Conservation (phyloP, 1,284 basidiomycete species). For the Leccinum fallax region DNA sequence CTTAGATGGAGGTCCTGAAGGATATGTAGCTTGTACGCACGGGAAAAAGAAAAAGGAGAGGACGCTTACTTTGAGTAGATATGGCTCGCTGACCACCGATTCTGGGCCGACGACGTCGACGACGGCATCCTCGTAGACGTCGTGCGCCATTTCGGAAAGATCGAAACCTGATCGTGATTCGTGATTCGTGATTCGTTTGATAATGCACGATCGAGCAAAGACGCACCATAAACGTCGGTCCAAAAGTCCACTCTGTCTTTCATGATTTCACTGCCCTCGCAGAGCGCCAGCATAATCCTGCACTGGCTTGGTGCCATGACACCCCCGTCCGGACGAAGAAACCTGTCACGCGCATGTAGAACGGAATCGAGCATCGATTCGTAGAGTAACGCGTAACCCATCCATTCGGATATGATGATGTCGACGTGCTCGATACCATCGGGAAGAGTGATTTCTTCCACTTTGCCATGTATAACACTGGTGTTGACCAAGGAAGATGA, state of each 20-base stretch:
- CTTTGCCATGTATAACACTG: constrained; percentile 84
- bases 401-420: constrained; percentile 97
- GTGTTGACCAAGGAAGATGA: constrained; percentile 4
- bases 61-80: constrained; percentile 61
- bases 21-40: not conserved
- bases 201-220: not conserved
- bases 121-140: constrained; percentile 77
- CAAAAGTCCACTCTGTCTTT: constrained; percentile 89
- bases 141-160: constrained; percentile 74
- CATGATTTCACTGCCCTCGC: constrained; percentile 73
- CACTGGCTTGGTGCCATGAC: constrained; percentile 94
- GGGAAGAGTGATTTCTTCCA: constrained; percentile 81
- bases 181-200: not conserved
- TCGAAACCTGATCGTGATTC: constrained; percentile 67
- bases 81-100: constrained; percentile 70
- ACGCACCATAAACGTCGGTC: constrained; percentile 85
- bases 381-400: constrained; percentile 93
- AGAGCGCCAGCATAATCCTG: constrained; percentile 82
- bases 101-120: constrained; percentile 78
- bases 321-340: constrained; percentile 70
- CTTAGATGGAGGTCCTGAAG: constrained; percentile 71
- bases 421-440: constrained; percentile 80
- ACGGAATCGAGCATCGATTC: constrained; percentile 99
- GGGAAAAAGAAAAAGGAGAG: not conserved
- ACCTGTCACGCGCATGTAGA: constrained; percentile 83